Evolutionary conservation across 1,139 yeast genomes (phyloP), one percentile per base, ranked within the genome.

Genomic region (Waltiozyma sp.): DNA sequence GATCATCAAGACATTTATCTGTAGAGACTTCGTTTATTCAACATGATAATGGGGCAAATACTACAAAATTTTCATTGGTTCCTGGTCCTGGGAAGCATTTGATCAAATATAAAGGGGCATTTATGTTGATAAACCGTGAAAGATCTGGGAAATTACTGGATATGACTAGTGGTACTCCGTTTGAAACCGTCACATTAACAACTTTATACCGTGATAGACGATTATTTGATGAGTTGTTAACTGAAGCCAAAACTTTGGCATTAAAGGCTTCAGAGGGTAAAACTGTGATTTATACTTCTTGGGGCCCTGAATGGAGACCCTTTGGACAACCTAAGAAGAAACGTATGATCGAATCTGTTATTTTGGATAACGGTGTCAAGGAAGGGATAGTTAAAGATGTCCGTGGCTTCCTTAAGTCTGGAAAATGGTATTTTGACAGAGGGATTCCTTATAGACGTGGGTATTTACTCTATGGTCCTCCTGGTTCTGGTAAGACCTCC

Each of bases 281-380:
- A 57, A 91, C 98, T 0, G 98, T 91, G 10, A 68, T 91, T 7
- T 91, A 76, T 62, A 87, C 96, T 2, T 84, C 96, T 2, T 89
- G 93, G 85, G 98, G 97, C 1, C 96, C 96, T 14, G 99, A 91
- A 58, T 91, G 99, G 99, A 72, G 98, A 54, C 95, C 96, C 3
- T 91, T 91, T 66, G 99, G 99, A 2, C 93, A 84, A 58, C 97
- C 99, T 1, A 72, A 96, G 51, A 81, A 81, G 53, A 89, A 91
- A 63, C 72, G 99, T 55, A 67, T 81, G 40, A 64, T 89, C 35
- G 91, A 85, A 6, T 84, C 95, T 14, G 99, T 91, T 15, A 80
- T 91, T 36, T 67, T 91, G 45, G 97, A 88, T 58, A 61, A 72
- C 34, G 91, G 87, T 1, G 67, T 91, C 40, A 77, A 80, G 49